phyloP scores from a whole-genome alignment of 176 grass and related monocot genomes.

The Tuctoria greenei region DNA sequence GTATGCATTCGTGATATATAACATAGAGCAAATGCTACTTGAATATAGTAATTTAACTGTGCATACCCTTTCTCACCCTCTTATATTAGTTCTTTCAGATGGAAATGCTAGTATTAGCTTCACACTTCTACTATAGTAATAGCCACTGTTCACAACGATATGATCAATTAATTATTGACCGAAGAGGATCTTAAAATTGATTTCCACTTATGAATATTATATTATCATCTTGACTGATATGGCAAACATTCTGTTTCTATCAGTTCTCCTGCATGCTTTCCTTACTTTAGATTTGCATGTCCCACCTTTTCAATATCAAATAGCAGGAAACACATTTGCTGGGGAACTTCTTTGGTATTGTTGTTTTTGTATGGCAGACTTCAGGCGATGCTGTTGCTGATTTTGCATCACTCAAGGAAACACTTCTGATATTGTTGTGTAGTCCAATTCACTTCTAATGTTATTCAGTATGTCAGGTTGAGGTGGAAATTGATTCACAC shows the following conservation, averaged over 20 bases:
- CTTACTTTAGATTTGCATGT: not conserved
- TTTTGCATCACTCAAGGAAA: constrained; percentile 8
- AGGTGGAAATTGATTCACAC: constrained; percentile 80
- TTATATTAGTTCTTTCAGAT: not conserved
- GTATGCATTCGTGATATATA: constrained; percentile 19
- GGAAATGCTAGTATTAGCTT: constrained; percentile 8
- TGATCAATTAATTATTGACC: constrained; percentile 2
- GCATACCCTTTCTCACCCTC: not conserved
- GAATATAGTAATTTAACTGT: constrained; percentile 2
- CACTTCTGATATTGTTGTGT: constrained; percentile 6
- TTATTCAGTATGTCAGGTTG: constrained; percentile 55
- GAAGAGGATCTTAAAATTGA: not conserved
- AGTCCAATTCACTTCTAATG: not conserved
- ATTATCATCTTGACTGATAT: not conserved
- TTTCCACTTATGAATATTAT: not conserved
- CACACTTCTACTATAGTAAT: not conserved
- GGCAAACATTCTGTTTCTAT: not conserved
- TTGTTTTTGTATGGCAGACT: not conserved
- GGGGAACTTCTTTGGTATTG: constrained; percentile 3
- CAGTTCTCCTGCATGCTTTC: not conserved
- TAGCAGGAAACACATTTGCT: not conserved
- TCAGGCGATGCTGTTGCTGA: constrained; percentile 5
- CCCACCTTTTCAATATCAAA: not conserved
- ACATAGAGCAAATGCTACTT: not conserved
- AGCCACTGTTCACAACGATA: not conserved